These are phyloP conservation scores for Lathyrus oleraceus DNA, from an alignment of 306 rosid genomes.

Conservation along the genomic window DNA sequence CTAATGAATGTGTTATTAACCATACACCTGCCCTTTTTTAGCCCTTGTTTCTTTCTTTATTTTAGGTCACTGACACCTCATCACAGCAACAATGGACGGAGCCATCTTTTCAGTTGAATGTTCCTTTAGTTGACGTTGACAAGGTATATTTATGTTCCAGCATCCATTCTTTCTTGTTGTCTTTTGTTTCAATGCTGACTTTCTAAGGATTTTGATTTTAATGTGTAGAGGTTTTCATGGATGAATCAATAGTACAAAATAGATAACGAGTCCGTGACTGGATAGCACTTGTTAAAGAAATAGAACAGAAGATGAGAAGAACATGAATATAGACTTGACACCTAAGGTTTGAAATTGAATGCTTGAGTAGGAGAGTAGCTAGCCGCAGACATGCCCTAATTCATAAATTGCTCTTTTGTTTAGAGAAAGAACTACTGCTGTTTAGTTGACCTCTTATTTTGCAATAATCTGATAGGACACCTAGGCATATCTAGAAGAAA, in stretches of 20 bases:
- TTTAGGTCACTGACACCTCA: constrained; percentile 61
- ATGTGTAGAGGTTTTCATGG: constrained; percentile 13
- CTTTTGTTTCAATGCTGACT: constrained; percentile 2
- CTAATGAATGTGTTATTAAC: neutral
- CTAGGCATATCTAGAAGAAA: too few relatives aligned
- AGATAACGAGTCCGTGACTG: neutral
- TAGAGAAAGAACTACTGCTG: neutral
- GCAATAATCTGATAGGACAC: neutral
- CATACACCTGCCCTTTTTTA: neutral
- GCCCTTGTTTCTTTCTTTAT: constrained; percentile 25
- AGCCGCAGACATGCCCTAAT: neutral
- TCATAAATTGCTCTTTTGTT: constrained; percentile 15
- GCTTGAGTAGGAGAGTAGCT: constrained; percentile 18
- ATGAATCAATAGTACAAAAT: constrained; percentile 15
- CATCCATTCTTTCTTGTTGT: constrained; percentile 17
- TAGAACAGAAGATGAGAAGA: constrained; percentile 13
- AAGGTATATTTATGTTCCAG: constrained; percentile 57
- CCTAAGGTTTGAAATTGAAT: constrained; percentile 22
- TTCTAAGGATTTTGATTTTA: constrained; percentile 11
- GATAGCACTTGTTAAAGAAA: neutral
- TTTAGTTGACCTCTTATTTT: constrained; percentile 4
- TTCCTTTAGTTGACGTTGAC: constrained; percentile 92
- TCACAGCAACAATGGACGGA: constrained; percentile 65
- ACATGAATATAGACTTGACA: neutral
- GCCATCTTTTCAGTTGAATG: constrained; percentile 65